A percentile compares a stretch with the other conserved stretches of the same genome.
Conservation (phyloP, 768 basidiomycete genomes). For the Mycena venus region DNA sequence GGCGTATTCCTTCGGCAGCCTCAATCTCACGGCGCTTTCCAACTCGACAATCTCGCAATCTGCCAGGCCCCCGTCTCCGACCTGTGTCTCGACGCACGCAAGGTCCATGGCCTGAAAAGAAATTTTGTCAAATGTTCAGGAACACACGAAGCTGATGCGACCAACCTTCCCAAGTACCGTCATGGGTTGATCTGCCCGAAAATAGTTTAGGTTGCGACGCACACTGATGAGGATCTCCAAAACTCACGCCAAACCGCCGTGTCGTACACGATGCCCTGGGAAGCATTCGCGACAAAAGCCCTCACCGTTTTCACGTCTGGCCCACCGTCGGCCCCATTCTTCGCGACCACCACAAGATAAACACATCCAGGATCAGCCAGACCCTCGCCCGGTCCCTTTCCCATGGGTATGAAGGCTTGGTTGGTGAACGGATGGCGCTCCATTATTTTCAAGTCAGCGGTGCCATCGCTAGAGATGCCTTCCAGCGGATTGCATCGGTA, state of each 20-base stretch:
- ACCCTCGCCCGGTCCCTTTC: slow-evolving; percentile 62
- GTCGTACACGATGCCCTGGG: slow-evolving; percentile 90
- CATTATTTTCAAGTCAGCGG: slow-evolving; percentile 75
- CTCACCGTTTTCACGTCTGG: slow-evolving; percentile 83
- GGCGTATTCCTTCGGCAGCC: slow-evolving; percentile 38
- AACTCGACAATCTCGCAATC: slow-evolving; percentile 91
- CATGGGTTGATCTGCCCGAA: slow-evolving; percentile 90
- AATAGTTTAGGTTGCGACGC: slow-evolving; percentile 20
- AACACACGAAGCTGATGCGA: slow-evolving; percentile 23
- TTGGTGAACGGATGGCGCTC: slow-evolving; percentile 93
- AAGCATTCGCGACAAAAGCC: slow-evolving; percentile 84
- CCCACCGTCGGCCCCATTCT: slow-evolving; percentile 80
- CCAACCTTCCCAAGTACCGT: slow-evolving; percentile 80
- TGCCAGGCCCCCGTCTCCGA: slow-evolving; percentile 78
- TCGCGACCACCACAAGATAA: slow-evolving; percentile 90
- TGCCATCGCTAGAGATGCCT: slow-evolving; percentile 61
- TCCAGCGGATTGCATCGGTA: slow-evolving; percentile 79
- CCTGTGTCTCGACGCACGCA: slow-evolving; percentile 94
- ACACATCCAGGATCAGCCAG: slow-evolving; percentile 30
- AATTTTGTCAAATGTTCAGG: slow-evolving; percentile 22
- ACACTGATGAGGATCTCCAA: slow-evolving; percentile 28
- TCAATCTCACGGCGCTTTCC: slow-evolving; percentile 51
- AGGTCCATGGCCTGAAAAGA: slow-evolving; percentile 79
- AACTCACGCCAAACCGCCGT: slow-evolving; percentile 92
- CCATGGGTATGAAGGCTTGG: slow-evolving; percentile 97